phyloP scores from a whole-genome alignment of 768 basidiomycete genomes.

The Pholiota molesta region DNA sequence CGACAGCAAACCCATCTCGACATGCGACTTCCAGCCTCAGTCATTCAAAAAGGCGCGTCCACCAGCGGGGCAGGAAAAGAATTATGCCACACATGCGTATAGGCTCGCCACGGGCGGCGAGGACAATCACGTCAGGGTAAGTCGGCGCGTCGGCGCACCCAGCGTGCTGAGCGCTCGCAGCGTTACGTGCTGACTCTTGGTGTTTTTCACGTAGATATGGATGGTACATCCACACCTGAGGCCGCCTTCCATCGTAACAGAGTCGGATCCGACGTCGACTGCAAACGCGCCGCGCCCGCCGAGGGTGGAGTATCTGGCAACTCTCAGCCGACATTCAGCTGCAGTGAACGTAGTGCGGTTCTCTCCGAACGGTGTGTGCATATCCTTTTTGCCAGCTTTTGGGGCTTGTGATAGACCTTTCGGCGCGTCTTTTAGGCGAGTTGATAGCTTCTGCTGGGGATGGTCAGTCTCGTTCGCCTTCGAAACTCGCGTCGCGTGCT shows the following conservation, averaged over 20 bases:
- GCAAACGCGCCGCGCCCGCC: constrained; percentile 50
- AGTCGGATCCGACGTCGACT: constrained; percentile 35
- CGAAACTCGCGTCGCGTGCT: constrained; percentile 15
- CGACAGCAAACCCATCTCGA: constrained; percentile 93
- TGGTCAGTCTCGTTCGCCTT: constrained; percentile 54
- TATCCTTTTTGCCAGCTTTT: background rate
- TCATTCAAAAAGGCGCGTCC: constrained; percentile 83
- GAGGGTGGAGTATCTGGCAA: constrained; percentile 96
- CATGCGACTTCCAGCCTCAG: constrained; percentile 92
- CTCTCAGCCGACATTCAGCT: constrained; percentile 89
- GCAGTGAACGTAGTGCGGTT: constrained; percentile 96
- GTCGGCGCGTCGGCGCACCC: constrained; percentile 33
- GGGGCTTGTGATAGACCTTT: constrained; percentile 8
- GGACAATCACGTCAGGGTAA: constrained; percentile 94
- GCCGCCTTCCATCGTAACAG: constrained; percentile 57
- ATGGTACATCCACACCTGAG: constrained; percentile 91
- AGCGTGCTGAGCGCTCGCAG: background rate
- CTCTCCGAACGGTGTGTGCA: constrained; percentile 81
- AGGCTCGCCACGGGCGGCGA: constrained; percentile 94
- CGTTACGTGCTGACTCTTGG: background rate
- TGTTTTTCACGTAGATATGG: constrained; percentile 66
- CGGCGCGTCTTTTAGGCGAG: constrained; percentile 58
- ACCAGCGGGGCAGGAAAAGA: constrained; percentile 47
- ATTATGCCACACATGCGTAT: constrained; percentile 75
- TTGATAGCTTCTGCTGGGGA: constrained; percentile 96